These are phyloP conservation scores for Alisma plantagoaquatica DNA, from an alignment of 106 monocot species.

Conservation along the genomic window DNA sequence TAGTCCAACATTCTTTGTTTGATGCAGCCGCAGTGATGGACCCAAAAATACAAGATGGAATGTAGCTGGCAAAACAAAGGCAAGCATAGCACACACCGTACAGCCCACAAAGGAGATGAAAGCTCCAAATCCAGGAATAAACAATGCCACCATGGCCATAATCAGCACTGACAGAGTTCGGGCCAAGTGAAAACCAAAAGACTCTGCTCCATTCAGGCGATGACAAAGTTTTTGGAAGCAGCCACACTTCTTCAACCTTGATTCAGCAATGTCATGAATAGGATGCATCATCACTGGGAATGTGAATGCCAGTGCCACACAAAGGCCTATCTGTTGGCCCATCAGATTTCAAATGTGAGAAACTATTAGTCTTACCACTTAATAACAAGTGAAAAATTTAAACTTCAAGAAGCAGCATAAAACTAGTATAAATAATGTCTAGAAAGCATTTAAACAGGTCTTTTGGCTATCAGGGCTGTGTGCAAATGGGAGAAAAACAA, in stretches of 20 bases:
- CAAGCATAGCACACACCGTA: slow-evolving; percentile 76
- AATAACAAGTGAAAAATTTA: too few relatives aligned
- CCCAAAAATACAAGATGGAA: slow-evolving; percentile 74
- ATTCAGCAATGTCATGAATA: slow-evolving; percentile 70
- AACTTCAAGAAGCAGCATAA: too few relatives aligned
- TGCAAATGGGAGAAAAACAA: too few relatives aligned
- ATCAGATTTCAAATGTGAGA: too few relatives aligned
- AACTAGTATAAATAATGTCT: too few relatives aligned
- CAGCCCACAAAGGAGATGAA: slow-evolving; percentile 82
- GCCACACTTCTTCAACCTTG: slow-evolving; percentile 31
- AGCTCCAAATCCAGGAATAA: slow-evolving; percentile 71
- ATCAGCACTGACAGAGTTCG: slow-evolving; percentile 29
- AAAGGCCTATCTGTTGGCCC: slow-evolving; percentile 78
- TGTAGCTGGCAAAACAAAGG: slow-evolving; percentile 75
- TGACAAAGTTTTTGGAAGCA: slow-evolving; percentile 38
- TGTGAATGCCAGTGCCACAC: slow-evolving; percentile 72
- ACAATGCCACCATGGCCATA: slow-evolving; percentile 42
- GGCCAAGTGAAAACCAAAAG: slow-evolving; percentile 26
- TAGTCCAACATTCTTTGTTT: slow-evolving; percentile 45
- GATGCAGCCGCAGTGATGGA: slow-evolving; percentile 26
- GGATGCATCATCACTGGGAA: slow-evolving; percentile 98
- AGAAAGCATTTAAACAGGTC: too few relatives aligned
- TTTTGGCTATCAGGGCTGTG: too few relatives aligned
- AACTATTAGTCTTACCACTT: too few relatives aligned
- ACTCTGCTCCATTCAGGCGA: slow-evolving; percentile 22